Evolutionary conservation across 2,329 filamentous ascomycete species (phyloP).

Genomic region (Amesomyces nigricolor): DNA sequence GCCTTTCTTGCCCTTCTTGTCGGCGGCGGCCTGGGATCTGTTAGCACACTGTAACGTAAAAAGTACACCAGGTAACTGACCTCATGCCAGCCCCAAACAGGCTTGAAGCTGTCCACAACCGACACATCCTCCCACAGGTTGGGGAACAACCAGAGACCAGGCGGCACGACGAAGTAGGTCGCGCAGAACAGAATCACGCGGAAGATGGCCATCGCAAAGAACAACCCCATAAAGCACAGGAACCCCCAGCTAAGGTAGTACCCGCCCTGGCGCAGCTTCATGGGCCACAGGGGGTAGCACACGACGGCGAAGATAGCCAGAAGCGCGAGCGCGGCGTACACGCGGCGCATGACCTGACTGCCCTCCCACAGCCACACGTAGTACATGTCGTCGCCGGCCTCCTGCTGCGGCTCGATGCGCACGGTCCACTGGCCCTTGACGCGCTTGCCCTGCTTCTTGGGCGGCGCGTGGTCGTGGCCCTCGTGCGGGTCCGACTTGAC

Average conservation of each 20-base stretch:
- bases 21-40: conserved; percentile 22
- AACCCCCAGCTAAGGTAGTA: conserved; percentile 97
- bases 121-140: conserved; percentile 98
- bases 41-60: conserved; percentile 17
- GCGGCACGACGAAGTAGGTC: conserved; percentile 77
- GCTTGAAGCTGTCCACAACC: conserved; percentile 95
- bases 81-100: conserved; percentile 98
- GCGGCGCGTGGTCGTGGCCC: conserved; percentile 59
- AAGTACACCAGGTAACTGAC: conserved; percentile 44
- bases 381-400: conserved; percentile 79
- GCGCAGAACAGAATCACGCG: conserved; percentile 88
- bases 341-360: conserved; percentile 85
- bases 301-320: conserved; percentile 81
- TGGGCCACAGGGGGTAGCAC: conserved; percentile 93
- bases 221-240: conserved; percentile 80
- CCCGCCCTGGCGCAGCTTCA: conserved; percentile 83
- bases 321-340: conserved; percentile 81
- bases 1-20: conserved; percentile 45
- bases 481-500: conserved; percentile 73
- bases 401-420: conserved; percentile 91
- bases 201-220: conserved; percentile 98
- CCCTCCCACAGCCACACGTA: conserved; percentile 97
- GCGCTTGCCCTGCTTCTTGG: conserved; percentile 71
- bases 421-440: conserved; percentile 96
- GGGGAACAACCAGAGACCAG: conserved; percentile 95